Evolutionary conservation across 768 basidiomycete genomes (phyloP).

Genomic region (Tulasnella sp.): DNA sequence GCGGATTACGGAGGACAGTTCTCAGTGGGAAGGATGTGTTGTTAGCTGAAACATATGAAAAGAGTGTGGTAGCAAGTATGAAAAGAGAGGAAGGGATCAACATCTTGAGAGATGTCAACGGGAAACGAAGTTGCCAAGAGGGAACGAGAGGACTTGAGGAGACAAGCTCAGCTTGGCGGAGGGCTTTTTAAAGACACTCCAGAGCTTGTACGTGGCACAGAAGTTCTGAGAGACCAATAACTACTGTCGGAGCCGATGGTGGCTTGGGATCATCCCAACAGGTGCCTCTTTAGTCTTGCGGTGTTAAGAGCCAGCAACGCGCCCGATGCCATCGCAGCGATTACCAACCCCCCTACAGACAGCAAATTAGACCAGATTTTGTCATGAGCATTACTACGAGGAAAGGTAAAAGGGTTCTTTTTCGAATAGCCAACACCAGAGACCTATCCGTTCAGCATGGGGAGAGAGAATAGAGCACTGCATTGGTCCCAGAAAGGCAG

Average conservation of each 20-base stretch:
- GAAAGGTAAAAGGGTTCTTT: too few relatives aligned
- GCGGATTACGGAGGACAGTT: background rate
- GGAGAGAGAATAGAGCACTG: too few relatives aligned
- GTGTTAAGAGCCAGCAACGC: background rate
- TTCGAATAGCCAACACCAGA: too few relatives aligned
- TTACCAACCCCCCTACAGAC: too few relatives aligned
- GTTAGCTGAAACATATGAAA: slow-evolving; percentile 1
- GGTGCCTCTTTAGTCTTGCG: background rate
- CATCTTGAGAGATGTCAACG: background rate
- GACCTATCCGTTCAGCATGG: too few relatives aligned
- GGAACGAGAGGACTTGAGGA: background rate
- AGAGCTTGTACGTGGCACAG: background rate
- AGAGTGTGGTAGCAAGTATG: background rate
- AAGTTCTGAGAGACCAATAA: background rate
- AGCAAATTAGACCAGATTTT: too few relatives aligned
- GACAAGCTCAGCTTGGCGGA: background rate
- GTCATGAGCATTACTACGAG: too few relatives aligned
- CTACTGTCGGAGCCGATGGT: background rate
- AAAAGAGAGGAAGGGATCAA: background rate
- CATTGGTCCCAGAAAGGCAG: too few relatives aligned
- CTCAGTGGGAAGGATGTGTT: background rate
- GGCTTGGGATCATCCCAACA: background rate
- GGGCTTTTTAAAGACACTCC: background rate
- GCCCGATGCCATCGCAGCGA: too few relatives aligned
- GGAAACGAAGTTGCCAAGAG: background rate